A percentile compares a stretch with the other conserved stretches of the same genome.
These are phyloP conservation scores for Epicoccum sorghinum DNA, from an alignment of 2,329 filamentous ascomycete species.

Conservation along the genomic window DNA sequence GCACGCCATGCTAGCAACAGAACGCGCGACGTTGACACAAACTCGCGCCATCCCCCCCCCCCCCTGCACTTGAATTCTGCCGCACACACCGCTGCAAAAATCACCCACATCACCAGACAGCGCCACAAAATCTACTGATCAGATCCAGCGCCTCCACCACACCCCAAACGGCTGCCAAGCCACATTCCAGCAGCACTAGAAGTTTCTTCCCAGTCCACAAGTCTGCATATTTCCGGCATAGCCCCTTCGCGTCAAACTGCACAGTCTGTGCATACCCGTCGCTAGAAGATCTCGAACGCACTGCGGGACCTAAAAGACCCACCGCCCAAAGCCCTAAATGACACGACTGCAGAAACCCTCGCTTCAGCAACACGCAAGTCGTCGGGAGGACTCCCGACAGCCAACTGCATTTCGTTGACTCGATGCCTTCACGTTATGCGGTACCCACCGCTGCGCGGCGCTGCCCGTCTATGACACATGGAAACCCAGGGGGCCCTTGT, in stretches of 20 bases:
- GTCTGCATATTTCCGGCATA: neutral
- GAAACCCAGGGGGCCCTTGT: constrained; percentile 1
- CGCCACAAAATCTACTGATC: constrained; percentile 9
- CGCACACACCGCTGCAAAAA: constrained; percentile 12
- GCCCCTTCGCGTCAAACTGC: neutral
- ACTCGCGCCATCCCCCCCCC: constrained; percentile 7
- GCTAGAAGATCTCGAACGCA: constrained; percentile 19
- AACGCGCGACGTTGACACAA: constrained; percentile 5
- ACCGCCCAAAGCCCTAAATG: neutral
- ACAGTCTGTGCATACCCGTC: constrained; percentile 18
- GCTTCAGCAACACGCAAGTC: neutral
- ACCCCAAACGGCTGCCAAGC: constrained; percentile 19
- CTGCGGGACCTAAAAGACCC: constrained; percentile 16
- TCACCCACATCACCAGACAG: constrained; percentile 13
- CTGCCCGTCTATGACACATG: constrained; percentile 11
- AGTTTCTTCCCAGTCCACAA: constrained; percentile 9
- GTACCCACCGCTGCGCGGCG: neutral
- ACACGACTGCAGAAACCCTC: constrained; percentile 5
- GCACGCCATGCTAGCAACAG: constrained; percentile 1
- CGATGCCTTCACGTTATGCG: neutral
- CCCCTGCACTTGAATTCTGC: neutral
- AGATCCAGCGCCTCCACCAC: neutral
- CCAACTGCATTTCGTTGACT: neutral
- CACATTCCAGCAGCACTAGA: constrained; percentile 6
- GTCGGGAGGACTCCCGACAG: constrained; percentile 6